A percentile compares a stretch with the other conserved stretches of the same genome.
Conservation (phyloP, 2,329 filamentous ascomycete genomes). For the Hypoxylon sp. region DNA sequence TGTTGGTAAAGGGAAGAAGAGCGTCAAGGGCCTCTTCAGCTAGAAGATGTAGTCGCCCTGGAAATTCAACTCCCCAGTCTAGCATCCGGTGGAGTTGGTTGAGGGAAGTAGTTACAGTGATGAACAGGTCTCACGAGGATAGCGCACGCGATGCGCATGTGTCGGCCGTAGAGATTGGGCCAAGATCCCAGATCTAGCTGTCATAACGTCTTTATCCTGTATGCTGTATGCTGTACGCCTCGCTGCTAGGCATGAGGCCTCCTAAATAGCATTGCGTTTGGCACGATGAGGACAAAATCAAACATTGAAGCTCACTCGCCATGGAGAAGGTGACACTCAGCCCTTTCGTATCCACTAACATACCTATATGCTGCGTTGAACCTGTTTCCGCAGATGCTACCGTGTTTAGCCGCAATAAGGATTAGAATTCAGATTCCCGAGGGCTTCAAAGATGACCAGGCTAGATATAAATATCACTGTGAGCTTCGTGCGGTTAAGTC, state of each 20-base stretch:
- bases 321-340: background rate
- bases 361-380: background rate
- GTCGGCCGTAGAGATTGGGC: background rate
- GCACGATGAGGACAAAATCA: background rate
- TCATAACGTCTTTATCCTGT: background rate
- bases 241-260: conserved; percentile 1
- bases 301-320: background rate
- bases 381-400: background rate
- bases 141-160: background rate
- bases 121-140: background rate
- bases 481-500: conserved; percentile 13
- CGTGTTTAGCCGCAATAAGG: background rate
- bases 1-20: conserved; percentile 30
- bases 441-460: background rate
- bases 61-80: background rate
- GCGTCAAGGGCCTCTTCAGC: conserved; percentile 17
- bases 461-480: conserved; percentile 12
- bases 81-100: background rate
- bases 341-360: background rate
- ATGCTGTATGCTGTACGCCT: too few species aligned
- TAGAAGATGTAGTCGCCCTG: conserved; percentile 1
- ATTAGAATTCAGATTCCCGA: background rate
- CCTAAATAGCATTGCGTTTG: conserved; percentile 1
- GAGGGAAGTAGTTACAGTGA: background rate
- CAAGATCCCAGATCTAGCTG: conserved; percentile 1